phyloP scores from a whole-genome alignment of 1,284 basidiomycete genomes.

The Leccinum huronense region DNA sequence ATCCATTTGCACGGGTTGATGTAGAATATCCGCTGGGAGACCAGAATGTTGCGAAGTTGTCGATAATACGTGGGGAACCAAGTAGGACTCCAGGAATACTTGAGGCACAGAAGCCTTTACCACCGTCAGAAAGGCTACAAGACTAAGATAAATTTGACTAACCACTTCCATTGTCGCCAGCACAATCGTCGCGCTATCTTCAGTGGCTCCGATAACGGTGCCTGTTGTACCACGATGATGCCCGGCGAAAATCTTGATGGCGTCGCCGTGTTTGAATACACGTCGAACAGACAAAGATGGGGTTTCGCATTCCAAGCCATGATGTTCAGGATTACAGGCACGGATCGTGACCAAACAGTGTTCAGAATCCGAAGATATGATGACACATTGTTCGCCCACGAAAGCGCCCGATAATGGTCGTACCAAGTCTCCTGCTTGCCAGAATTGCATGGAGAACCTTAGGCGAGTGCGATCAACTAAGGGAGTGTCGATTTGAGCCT shows the following conservation, averaged over 20 bases:
- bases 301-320: background rate
- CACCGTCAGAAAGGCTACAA: background rate
- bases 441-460: background rate
- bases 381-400: background rate
- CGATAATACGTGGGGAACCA: background rate
- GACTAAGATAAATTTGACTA: background rate
- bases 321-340: background rate
- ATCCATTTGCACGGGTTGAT: background rate
- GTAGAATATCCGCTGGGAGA: background rate
- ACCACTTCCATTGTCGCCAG: background rate
- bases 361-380: background rate
- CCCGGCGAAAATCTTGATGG: background rate
- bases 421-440: background rate
- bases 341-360: background rate
- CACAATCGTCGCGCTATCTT: background rate
- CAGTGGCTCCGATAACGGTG: background rate
- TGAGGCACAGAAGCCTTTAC: background rate
- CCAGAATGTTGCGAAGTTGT: background rate
- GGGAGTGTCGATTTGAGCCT: background rate
- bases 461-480: background rate
- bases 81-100: background rate
- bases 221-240: background rate
- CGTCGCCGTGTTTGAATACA: background rate
- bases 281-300: background rate
- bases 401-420: background rate